Base-by-base conservation (phyloP, 306 rosid species). In the Crotalaria pallida region DNA sequence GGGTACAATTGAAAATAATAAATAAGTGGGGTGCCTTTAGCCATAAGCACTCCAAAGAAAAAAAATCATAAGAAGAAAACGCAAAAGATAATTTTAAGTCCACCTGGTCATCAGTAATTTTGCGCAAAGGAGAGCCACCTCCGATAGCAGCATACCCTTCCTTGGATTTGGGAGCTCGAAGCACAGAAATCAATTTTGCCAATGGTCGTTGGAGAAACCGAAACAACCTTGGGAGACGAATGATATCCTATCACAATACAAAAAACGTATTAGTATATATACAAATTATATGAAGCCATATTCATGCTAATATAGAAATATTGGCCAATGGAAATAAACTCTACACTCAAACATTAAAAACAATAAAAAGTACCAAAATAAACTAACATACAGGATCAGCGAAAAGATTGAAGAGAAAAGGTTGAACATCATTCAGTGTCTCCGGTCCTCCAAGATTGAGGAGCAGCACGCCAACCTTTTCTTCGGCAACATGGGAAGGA, bases 61-160 rank as follows among this genome's bases (percentile, higher is more conserved):
- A n/a, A n/a, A n/a, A 40, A 15, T n/a, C 57, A 45, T 17, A 57
- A 58, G 17, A 61, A 29, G 3, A 15, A 61, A 53, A 36, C 26
- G 21, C 7, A 65, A 11, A 52, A 27, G 21, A 40, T 15, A 50
- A 71, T 43, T 23, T 57, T 34, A 63, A 62, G 40, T 21, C 38
- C 80, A 95, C 99, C 99, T 95, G 99, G 26, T 95, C 92, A 69
- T 91, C 91, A 2, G 97, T 95, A 67, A 91, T 95, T 81, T 95
- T 87, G 29, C 99, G 96, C 75, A 95, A 81, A 6, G 99, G 99
- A 52, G 99, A 95, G 77, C 99, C 99, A 38, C 99, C 99, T 48
- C 99, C 99, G 43, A 95, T 95, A 58, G 99, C 79, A 72, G 97
- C 99, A 88, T 95, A 95, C 49, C 96, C 99, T 81, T 89, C 99